Evolutionary conservation across 306 rosid genomes (phyloP).

Genomic region (Acacia confusa): DNA sequence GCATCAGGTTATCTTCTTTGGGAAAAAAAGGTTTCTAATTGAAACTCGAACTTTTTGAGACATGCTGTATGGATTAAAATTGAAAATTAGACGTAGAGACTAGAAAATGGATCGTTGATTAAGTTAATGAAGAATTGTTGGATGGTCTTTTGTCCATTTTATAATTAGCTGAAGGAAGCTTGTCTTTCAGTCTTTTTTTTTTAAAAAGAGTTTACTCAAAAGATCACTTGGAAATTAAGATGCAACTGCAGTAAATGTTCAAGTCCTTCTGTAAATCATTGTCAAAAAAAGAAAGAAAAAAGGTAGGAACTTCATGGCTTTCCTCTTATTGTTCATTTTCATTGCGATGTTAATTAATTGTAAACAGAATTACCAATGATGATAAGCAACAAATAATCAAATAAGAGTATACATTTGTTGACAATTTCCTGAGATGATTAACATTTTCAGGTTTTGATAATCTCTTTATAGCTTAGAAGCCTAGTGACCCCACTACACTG

Average conservation of each 20-base stretch:
- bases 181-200: background rate
- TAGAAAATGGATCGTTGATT: background rate
- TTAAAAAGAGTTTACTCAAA: background rate
- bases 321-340: background rate
- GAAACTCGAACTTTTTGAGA: background rate
- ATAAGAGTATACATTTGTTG: background rate
- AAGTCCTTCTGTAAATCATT: background rate
- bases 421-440: constrained; percentile 1
- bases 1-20: background rate
- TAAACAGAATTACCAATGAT: background rate
- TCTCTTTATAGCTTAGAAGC: background rate
- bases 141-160: background rate
- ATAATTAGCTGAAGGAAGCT: background rate
- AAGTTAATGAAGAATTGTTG: background rate
- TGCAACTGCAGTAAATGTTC: background rate
- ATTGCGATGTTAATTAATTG: background rate
- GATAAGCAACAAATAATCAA: background rate
- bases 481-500: background rate
- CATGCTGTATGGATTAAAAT: background rate
- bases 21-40: too few species aligned
- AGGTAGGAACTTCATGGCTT: background rate
- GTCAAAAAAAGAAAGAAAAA: background rate
- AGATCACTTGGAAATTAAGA: background rate
- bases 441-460: background rate
- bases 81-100: background rate